Evolutionary conservation across 2,329 filamentous ascomycete genomes (phyloP), one percentile per base, ranked within the genome.

Genomic region (Fusarium phyllophilum): DNA sequence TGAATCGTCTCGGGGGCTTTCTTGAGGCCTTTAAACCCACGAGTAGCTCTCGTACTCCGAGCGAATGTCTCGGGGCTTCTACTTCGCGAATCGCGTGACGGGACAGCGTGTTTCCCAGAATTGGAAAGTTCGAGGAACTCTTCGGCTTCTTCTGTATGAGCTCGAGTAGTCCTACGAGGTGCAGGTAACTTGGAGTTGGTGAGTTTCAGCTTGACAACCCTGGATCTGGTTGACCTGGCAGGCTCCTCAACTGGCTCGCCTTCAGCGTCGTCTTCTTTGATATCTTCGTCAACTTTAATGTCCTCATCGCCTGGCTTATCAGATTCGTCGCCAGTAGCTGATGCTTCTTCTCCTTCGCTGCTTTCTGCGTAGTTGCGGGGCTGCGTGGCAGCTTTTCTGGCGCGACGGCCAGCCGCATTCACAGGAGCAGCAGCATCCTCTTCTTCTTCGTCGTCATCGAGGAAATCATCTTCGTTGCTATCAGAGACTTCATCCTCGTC

Each of bases 401-500:
- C 81, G 34, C 83, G 82, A 56, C 87, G 84, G 10, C 87, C 87
- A 26, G 87, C 84, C 8, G 84, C 84, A 65, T 86, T 86, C 46
- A 85, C 78, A 29, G 85, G 82, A 15, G 79, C 80, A n/a, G 84
- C 81, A 24, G 83, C 83, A 9, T 83, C 83, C 15, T 85, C 82
- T 10, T 84, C 83, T 29, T 86, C 85, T n/a, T 86, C 85, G 38
- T 85, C 83, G 24, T 84, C 83, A 20, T 85, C 86, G 15, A 79
- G 82, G 60, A 87, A 90, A 6, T 86, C 88, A 6, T 83, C 83
- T 52, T 87, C 86, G 54, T 84, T 81, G 65, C 87, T 87, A 67
- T 91, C 88, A 10, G 86, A 87, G 33, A 88, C 76, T 38, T 88
- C 87, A 62, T 90, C 88, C 61, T 90, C 89, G 33, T 90, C 89